Evolutionary conservation across 106 monocot species (phyloP), one percentile per base, ranked within the genome.

Genomic region (Agapanthus africanus): DNA sequence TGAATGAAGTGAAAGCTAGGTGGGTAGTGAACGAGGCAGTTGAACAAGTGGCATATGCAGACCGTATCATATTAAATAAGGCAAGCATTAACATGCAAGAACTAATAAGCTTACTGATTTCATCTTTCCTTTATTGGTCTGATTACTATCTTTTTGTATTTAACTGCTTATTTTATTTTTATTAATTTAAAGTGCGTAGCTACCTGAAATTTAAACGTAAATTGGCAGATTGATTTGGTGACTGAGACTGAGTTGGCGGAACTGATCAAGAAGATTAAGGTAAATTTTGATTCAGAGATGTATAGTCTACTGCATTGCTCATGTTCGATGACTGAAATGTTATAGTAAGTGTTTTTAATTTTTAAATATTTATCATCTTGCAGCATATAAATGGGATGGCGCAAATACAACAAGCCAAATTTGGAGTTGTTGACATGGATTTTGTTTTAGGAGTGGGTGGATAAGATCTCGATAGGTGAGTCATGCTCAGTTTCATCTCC

Each of bases 11-110:
- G 37, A 95, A 95, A 72, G 79, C 90, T 59, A 88, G 95, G 71
- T 95, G 95, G 95, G 83, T 95, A 13, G 91, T 95, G 44, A 95
- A 91, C 82, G 95, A 95, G 83, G 85, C 88, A 32, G 88, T 95
- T 47, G 91, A 95, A 78, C 95, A 95, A 88, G 71, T 95, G 76
- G 90, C 95, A 40, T 91, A 95, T 86, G 95, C 95, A 31, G 95
- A 95, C 49, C 84, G 95, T 21, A 95, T 95, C 59, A 91, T 95
- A 81, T 64, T 95, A 70, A 95, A 95, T 73, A 95, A 95, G 91
- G 95, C 60, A 67, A 71, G 65, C 30, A 52, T 65, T 4, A 2
- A 61, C 19, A 61, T 61, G 11, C 32, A 35, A 4, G 16, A 61
- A 0, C 11, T 25, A 35, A 30, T 30, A 2, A 50, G 13, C 13